These are phyloP conservation scores for Leucocoprinus gongylophorus DNA, from an alignment of 1,284 basidiomycete species.

Conservation along the genomic window DNA sequence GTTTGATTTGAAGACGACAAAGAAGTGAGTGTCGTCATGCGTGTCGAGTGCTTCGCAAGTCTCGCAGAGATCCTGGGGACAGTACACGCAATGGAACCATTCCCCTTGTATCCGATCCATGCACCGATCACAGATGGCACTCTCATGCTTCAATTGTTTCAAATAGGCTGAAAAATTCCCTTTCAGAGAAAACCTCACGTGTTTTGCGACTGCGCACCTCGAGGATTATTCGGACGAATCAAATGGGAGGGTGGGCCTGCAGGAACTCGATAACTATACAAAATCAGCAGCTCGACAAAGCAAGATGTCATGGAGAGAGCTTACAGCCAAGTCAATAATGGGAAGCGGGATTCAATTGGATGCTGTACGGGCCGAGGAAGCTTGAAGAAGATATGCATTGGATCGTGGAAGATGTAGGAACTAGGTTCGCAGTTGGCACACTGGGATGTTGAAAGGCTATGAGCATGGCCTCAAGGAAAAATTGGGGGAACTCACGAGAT, in stretches of 20 bases:
- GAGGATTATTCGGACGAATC: conserved; percentile 41
- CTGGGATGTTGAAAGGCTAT: conserved; percentile 30
- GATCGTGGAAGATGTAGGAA: conserved; percentile 75
- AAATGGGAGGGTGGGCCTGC: conserved; percentile 49
- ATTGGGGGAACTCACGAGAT: conserved; percentile 42
- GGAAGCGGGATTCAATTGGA: conserved; percentile 51
- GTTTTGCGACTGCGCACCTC: conserved; percentile 37
- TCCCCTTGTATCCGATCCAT: conserved; percentile 67
- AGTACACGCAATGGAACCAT: conserved; percentile 88
- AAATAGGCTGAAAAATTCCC: conserved; percentile 53
- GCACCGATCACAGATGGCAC: conserved; percentile 71
- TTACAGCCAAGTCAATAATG: conserved; percentile 68
- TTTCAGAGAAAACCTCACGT: not conserved
- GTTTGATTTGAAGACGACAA: conserved; percentile 81
- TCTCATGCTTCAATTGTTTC: conserved; percentile 53
- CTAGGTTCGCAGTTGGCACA: conserved; percentile 72
- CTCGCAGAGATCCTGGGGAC: conserved; percentile 74
- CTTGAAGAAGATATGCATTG: conserved; percentile 82
- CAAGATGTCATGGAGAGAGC: conserved; percentile 14
- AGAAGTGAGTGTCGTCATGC: conserved; percentile 76
- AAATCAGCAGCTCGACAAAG: not conserved
- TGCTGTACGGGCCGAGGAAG: conserved; percentile 69
- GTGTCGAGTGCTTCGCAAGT: conserved; percentile 72
- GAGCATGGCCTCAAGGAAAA: not conserved
- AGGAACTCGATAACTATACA: conserved; percentile 56